Base-by-base conservation (phyloP, 129 eudicot species). In the Apium graveolens region DNA sequence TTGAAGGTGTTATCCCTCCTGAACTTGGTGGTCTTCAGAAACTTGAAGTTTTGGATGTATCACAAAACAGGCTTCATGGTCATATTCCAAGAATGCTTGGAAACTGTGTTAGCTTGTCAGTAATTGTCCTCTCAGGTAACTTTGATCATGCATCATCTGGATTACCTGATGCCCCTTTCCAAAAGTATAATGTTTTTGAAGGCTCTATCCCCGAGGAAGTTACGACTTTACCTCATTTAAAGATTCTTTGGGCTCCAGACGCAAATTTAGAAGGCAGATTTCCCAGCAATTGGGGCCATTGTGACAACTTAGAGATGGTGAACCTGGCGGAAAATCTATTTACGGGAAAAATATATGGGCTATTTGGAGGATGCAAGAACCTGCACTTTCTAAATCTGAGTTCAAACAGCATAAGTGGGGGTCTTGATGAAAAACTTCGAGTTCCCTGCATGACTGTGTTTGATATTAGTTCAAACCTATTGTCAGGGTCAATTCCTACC, bases 31-130 rank as follows among this genome's bases (percentile, higher is more conserved):
- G 53, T 48, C 90, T 79, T 45, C 45, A 24, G 76, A 35, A 48
- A 77, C 96, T 90, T 46, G 89, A 88, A 83, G 86, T 88, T 79
- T 76, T 91, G 66, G 89, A 90, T 83, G 89, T 90, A 74, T 87
- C 95, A 12, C 79, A 85, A 78, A 87, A 90, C 70, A 81, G 68
- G 44, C 76, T 89, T 37, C 17, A 27, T 32, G 93, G 93, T 31
- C 75, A 34, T 53, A 84, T 89, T 84, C 90, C 76, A 8, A 2
- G 21, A n/a, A n/a, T 21, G 76, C 76, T 72, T 41, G 76, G 76
- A 24, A 72, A 72, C 45, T 72, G 76, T 42, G 34, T 12, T 41
- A 72, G 53, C 16, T 72, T 72, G 37, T 72, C 76, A 12, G 76
- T 72, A 42, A 27, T 72, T 72, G 53, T 72, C 35, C 76, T 72